phyloP scores from a whole-genome alignment of 352 stramenopile genomes.

The Thalassiosira delicatula region DNA sequence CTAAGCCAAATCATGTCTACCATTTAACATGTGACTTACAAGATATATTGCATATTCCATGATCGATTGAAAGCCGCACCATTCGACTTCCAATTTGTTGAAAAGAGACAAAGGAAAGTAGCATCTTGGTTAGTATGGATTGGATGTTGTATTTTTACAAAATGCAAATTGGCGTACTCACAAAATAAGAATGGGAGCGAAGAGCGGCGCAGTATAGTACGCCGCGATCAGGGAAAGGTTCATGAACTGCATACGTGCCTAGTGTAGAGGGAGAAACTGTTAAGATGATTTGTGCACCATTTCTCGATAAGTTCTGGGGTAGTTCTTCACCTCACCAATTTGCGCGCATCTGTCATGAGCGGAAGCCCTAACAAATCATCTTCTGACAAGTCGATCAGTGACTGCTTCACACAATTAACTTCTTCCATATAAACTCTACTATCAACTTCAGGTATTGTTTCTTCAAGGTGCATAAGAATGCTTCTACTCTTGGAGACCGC shows the following conservation, averaged over 20 bases:
- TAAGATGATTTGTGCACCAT: no score
- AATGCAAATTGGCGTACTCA: no score
- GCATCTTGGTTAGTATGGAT: no score
- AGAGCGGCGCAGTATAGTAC: background rate
- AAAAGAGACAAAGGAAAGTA: no score
- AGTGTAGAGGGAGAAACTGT: background rate
- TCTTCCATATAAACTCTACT: slow-evolving; percentile 35
- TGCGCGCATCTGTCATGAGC: slow-evolving; percentile 40
- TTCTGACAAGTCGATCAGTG: slow-evolving; percentile 14
- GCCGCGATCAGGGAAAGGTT: slow-evolving; percentile 31
- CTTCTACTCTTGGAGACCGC: slow-evolving; percentile 56
- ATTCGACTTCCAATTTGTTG: no score
- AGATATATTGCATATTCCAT: background rate
- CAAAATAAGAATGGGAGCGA: background rate
- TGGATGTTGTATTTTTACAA: no score
- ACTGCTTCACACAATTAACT: slow-evolving; percentile 28
- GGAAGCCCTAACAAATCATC: slow-evolving; percentile 50
- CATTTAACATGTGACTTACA: no score
- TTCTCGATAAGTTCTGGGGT: background rate
- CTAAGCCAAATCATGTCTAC: no score
- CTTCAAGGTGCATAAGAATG: slow-evolving; percentile 63
- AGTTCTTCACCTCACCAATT: slow-evolving; percentile 27
- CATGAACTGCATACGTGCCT: slow-evolving; percentile 58
- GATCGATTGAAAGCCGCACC: background rate
- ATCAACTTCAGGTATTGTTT: slow-evolving; percentile 58